These are phyloP conservation scores for Suillus placidus DNA, from an alignment of 768 basidiomycete species.

Conservation along the genomic window DNA sequence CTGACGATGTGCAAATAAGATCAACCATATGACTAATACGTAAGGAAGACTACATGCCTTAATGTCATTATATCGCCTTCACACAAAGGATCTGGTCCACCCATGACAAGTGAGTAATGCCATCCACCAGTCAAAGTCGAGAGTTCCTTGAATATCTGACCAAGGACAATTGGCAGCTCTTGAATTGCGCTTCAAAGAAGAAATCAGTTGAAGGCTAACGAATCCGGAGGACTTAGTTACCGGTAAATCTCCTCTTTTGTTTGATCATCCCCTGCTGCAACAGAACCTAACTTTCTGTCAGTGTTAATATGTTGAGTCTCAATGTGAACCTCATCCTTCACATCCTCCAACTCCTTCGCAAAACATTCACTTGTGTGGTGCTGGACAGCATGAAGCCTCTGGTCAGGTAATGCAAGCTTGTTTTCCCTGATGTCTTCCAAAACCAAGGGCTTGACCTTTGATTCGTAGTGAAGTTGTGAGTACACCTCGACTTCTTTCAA, in stretches of 20 bases:
- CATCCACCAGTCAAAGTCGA: neutral
- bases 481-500: neutral
- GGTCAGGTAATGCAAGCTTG: neutral
- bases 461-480: neutral
- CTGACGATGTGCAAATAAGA: neutral
- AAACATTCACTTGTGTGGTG: neutral
- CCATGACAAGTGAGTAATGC: neutral
- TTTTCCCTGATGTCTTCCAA: neutral
- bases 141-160: neutral
- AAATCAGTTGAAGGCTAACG: neutral
- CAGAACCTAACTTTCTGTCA: neutral
- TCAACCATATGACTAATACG: no score
- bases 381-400: neutral
- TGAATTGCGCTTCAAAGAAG: neutral
- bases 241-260: neutral
- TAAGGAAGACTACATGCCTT: no score
- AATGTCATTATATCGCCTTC: neutral
- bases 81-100: neutral
- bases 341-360: neutral
- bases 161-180: neutral
- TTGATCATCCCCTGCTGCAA: neutral
- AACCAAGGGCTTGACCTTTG: neutral
- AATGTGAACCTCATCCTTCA: neutral
- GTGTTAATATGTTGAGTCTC: neutral
- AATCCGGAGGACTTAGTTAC: neutral